Base-by-base conservation (phyloP, 768 basidiomycete genomes). In the Suillus variegatus region DNA sequence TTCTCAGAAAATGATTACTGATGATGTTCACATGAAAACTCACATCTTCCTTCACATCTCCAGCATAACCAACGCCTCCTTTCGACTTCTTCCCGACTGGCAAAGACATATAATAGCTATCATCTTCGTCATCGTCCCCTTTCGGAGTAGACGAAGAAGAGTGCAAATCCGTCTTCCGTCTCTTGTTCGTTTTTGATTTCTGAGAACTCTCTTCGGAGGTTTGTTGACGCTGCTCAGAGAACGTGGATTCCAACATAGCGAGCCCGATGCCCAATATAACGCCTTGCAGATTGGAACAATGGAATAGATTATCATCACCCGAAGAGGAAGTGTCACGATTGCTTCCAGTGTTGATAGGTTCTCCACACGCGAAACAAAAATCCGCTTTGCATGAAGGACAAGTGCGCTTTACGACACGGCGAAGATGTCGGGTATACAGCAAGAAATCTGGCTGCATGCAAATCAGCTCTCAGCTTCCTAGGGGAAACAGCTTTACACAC, bases 201-300 rank as follows among this genome's bases (percentile, higher is more conserved):
- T 68, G 67, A 44, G 32, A 70, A 64, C 66, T 66, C 4, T 74
- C 77, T 25, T 75, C 75, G 18, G 72, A 68, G 5, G 67, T 41
- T 47, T 80, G 79, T 55, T 78, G 79, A 14, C 75, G 75, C 66
- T 88, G 86, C 47, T 90, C 86, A 43, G 82, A 75, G 72, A 90
- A 96, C 43, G 84, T 77, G 62, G 86, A 82, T 75, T 97, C 94
- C 51, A 97, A 83, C 87, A 94, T 94, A 43, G 87, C 87, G 52
- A 97, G 84, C 10, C 96, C 95, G 46, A 97, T 84, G n/a, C 95
- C 96, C 6, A 98, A 81, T 68, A 97, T 88, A 16, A 93, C 86
- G 46, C 95, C 96, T 78, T 97, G 92, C 43, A 97, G 75, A 72
- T 93, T 92, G 7, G 93, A 85, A 76, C 95, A 97, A 77, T 97